Conservation (phyloP, 495 filamentous ascomycete genomes). For the Trichoderma asperelloides region DNA sequence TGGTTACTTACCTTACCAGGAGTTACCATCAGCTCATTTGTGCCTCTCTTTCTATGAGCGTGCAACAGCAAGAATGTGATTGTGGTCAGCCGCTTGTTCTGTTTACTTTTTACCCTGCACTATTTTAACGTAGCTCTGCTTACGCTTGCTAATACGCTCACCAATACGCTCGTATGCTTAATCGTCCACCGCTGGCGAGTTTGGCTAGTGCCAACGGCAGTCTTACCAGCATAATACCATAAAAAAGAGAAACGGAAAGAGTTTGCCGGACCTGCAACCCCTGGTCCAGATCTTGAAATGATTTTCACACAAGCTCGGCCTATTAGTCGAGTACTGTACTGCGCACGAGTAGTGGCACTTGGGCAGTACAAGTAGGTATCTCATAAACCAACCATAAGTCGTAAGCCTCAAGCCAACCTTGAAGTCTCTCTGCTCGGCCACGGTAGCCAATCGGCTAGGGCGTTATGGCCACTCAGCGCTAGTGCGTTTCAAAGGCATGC, state of each 20-base stretch:
- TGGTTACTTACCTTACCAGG: too few relatives aligned
- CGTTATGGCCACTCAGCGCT: neutral
- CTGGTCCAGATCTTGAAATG: too few relatives aligned
- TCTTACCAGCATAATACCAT: too few relatives aligned
- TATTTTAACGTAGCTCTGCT: neutral
- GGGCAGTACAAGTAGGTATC: neutral
- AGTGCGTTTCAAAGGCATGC: constrained; percentile 5
- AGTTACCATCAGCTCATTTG: too few relatives aligned
- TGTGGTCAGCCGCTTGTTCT: too few relatives aligned
- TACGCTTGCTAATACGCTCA: neutral
- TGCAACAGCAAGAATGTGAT: too few relatives aligned
- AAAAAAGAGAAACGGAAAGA: too few relatives aligned
- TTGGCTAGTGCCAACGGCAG: neutral
- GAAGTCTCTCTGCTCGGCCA: neutral
- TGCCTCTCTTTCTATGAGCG: too few relatives aligned
- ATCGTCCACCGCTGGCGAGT: neutral
- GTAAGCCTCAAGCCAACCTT: neutral
- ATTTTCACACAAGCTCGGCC: neutral
- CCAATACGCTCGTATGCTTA: neutral
- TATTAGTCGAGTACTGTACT: too few relatives aligned
- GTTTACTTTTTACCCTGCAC: too few relatives aligned
- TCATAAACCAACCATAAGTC: neutral
- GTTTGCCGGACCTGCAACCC: too few relatives aligned
- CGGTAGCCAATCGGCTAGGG: neutral
- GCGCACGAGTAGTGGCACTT: too few relatives aligned